Conservation (phyloP, 73 alveolate genomes). For the Paramecium pentaurelia region DNA sequence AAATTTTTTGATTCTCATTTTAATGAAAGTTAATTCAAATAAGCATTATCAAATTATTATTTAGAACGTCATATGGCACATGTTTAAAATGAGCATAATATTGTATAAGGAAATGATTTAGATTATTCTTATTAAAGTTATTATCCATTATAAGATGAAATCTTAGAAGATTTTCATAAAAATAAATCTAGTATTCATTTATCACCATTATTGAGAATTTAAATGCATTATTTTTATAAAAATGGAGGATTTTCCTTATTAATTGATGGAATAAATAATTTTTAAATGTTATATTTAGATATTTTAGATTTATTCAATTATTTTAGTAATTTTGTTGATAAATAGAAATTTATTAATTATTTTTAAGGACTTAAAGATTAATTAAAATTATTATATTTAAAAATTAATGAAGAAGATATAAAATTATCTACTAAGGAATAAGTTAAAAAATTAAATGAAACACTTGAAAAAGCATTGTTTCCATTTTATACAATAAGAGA, state of each 20-base stretch:
- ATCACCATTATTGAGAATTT: slow-evolving; percentile 20
- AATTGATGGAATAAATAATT: not conserved
- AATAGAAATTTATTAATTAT: not conserved
- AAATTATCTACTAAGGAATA: not conserved
- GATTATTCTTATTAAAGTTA: not conserved
- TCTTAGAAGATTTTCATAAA: not conserved
- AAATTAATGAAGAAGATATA: slow-evolving; percentile 27
- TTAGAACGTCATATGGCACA: not conserved
- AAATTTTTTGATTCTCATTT: slow-evolving; percentile 9
- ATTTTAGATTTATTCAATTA: not conserved
- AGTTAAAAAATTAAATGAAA: not conserved
- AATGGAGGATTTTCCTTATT: not conserved
- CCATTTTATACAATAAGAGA: not conserved
- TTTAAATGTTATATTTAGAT: not conserved
- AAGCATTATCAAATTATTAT: not conserved
- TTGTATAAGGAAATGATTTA: not conserved
- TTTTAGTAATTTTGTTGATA: not conserved
- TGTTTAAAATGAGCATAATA: not conserved
- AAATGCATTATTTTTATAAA: slow-evolving; percentile 1
- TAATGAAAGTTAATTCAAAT: not conserved
- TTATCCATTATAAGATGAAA: not conserved
- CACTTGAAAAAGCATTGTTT: not conserved
- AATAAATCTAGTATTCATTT: not conserved
- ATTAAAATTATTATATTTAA: not conserved
- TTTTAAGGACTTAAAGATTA: not conserved